These are phyloP conservation scores for Didymella pomorum DNA, from an alignment of 2,329 filamentous ascomycete genomes.

Conservation along the genomic window DNA sequence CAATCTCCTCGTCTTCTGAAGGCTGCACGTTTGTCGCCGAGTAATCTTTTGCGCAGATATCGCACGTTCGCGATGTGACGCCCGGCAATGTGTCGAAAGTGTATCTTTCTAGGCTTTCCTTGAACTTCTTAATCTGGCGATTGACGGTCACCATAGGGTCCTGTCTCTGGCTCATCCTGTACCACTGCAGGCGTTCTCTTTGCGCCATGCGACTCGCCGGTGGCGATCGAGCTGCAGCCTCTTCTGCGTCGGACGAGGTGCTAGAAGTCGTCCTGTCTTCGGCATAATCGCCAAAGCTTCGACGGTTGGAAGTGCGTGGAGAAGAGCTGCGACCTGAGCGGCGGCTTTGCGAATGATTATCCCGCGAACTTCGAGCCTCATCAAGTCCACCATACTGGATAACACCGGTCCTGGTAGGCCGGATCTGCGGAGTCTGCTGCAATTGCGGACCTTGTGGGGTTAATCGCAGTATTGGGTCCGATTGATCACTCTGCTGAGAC, in stretches of 20 bases:
- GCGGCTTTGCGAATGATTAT: constrained; percentile 25
- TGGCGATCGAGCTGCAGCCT: constrained; percentile 35
- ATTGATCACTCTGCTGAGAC: constrained; percentile 23
- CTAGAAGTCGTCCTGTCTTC: constrained; percentile 35
- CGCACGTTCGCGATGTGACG: constrained; percentile 37
- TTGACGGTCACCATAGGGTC: constrained; percentile 38
- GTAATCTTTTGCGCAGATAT: constrained; percentile 50
- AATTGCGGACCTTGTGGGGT: constrained; percentile 14
- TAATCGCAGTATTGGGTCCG: constrained; percentile 24
- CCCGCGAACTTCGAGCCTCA: constrained; percentile 29
- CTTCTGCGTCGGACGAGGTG: constrained; percentile 37
- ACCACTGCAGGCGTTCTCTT: constrained; percentile 28
- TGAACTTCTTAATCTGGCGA: constrained; percentile 43
- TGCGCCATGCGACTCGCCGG: constrained; percentile 26
- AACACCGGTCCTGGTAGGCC: neutral
- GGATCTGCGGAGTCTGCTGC: constrained; percentile 3
- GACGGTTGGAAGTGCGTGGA: constrained; percentile 42
- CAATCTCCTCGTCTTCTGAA: constrained; percentile 44
- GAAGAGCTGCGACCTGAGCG: constrained; percentile 39
- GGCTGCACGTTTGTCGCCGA: constrained; percentile 37
- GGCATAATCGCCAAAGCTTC: constrained; percentile 44
- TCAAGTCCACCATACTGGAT: constrained; percentile 5
- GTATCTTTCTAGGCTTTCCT: constrained; percentile 36
- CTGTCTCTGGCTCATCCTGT: constrained; percentile 10
- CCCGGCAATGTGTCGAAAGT: constrained; percentile 38